A percentile compares a stretch with the other conserved stretches of the same genome.
Evolutionary conservation across 768 basidiomycete genomes (phyloP).

Genomic region (Russula foetens): DNA sequence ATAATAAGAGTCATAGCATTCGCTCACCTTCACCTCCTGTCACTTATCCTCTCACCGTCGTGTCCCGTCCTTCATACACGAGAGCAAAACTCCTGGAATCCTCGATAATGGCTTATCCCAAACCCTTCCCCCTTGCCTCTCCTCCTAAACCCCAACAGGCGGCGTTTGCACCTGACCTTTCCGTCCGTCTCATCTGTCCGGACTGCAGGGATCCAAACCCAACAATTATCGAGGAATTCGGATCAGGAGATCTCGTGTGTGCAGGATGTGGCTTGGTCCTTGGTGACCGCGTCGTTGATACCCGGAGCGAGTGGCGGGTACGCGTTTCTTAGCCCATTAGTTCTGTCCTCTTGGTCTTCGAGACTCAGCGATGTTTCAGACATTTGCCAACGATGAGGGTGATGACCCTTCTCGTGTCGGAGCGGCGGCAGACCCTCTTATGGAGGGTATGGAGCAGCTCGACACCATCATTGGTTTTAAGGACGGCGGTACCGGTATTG

Average conservation of each 20-base stretch:
- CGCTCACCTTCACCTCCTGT: not conserved
- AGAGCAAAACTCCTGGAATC: too few relatives aligned
- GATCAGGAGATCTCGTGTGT: conserved; percentile 95
- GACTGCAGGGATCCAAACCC: conserved; percentile 93
- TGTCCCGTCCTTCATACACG: too few relatives aligned
- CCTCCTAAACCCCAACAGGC: conserved; percentile 48
- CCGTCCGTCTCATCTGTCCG: conserved; percentile 87
- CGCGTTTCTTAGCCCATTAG: conserved; percentile 31
- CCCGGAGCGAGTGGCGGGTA: conserved; percentile 95
- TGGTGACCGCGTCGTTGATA: conserved; percentile 95
- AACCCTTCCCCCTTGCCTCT: conserved; percentile 72
- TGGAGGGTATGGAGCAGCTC: conserved; percentile 92
- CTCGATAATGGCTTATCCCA: conserved; percentile 18
- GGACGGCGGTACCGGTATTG: conserved; percentile 89
- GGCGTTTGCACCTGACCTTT: conserved; percentile 72
- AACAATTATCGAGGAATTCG: conserved; percentile 95
- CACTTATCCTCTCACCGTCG: not conserved
- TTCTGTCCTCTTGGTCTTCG: conserved; percentile 17
- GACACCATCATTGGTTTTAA: conserved; percentile 93
- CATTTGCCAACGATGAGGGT: conserved; percentile 98
- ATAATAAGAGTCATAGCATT: not conserved
- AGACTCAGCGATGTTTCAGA: conserved; percentile 42
- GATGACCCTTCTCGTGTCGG: conserved; percentile 99
- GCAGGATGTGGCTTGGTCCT: conserved; percentile 88
- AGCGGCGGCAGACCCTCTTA: conserved; percentile 84